A percentile compares a stretch with the other conserved stretches of the same genome.
phyloP scores from a whole-genome alignment of 306 rosid species.

The Prunus mongolica region DNA sequence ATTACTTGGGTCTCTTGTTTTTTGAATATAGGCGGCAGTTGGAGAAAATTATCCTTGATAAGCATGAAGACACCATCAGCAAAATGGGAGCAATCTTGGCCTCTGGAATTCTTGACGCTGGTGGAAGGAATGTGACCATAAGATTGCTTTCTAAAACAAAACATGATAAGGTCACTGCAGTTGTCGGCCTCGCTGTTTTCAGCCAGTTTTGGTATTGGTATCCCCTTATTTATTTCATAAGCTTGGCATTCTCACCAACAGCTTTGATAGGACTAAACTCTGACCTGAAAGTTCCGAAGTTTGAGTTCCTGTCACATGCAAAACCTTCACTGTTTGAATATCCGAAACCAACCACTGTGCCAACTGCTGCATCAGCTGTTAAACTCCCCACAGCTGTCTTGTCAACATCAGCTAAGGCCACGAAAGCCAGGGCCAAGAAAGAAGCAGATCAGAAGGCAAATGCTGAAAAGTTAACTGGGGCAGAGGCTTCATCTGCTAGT shows the following conservation, averaged over 20 bases:
- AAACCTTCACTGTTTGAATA: conserved; percentile 91
- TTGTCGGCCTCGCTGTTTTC: conserved; percentile 97
- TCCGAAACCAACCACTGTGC: conserved; percentile 83
- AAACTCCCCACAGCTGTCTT: conserved; percentile 96
- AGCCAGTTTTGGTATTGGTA: conserved; percentile 99
- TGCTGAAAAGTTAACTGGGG: conserved; percentile 57
- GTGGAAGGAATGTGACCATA: conserved; percentile 95
- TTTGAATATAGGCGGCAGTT: conserved; percentile 63
- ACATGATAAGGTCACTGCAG: conserved; percentile 93
- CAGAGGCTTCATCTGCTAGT: conserved; percentile 42
- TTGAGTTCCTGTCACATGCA: conserved; percentile 87
- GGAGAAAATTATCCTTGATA: conserved; percentile 93
- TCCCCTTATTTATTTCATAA: conserved; percentile 90
- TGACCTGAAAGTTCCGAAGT: conserved; percentile 85
- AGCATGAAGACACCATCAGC: conserved; percentile 99
- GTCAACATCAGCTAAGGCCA: conserved; percentile 95
- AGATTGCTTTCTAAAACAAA: conserved; percentile 83
- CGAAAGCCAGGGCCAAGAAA: conserved; percentile 97
- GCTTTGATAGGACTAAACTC: conserved; percentile 85
- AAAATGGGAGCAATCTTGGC: conserved; percentile 99
- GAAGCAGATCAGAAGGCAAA: conserved; percentile 72
- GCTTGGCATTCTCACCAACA: conserved; percentile 90
- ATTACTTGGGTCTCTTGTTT: neutral
- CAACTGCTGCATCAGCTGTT: conserved; percentile 73
- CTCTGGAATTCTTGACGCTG: conserved; percentile 96